Base-by-base conservation (phyloP, 2,329 filamentous ascomycete species). In the Cordyceps cicadae region DNA sequence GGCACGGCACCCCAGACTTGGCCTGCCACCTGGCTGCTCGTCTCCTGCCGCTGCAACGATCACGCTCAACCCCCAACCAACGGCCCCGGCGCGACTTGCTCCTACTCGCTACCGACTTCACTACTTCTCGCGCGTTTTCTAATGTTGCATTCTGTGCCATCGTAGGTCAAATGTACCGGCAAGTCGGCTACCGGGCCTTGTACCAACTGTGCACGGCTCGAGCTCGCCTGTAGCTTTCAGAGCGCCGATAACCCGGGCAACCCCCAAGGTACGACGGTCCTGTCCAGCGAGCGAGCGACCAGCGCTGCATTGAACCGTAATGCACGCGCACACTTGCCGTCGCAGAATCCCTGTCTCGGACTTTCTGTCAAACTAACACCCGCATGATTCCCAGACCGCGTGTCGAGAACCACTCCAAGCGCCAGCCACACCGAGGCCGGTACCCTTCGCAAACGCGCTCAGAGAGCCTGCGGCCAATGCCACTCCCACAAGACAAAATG, bases 401-500 rank as follows among this genome's bases (percentile, higher is more conserved):
- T 75, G 43, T 69, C 72, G 3, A 69, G 75, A 62, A 75, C 74
- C 34, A 74, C 70, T 8, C 75, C 75, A 11, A 75, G 74, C 1
- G 70, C 71, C 24, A 75, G 71, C 57, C 73, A 73, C 59, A 77
- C 75, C 15, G 75, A 77, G 63, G 75, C 75, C 8, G 75, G 75
- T 7, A 77, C 75, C 6, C 55, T 73, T 34, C 69, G 75, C 26
- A 76, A 75, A 60, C 71, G 75, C 41, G 75, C 75, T 4, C 75
- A 77, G 59, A 65, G 74, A 54, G 75, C 75, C n/a, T 77, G 75
- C 63, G 70, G 68, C 26, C 70, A 76, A 56, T 77, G 75, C 37
- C 75, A 77, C 63, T 61, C 69, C 3, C 74, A 76, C 65, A 77
- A 77, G 65, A 76, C 75, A 1, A 76, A 76, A 62, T 77, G 75